Base-by-base conservation (phyloP, 2,329 filamentous ascomycete species). In the Aspergillus nomiae region DNA sequence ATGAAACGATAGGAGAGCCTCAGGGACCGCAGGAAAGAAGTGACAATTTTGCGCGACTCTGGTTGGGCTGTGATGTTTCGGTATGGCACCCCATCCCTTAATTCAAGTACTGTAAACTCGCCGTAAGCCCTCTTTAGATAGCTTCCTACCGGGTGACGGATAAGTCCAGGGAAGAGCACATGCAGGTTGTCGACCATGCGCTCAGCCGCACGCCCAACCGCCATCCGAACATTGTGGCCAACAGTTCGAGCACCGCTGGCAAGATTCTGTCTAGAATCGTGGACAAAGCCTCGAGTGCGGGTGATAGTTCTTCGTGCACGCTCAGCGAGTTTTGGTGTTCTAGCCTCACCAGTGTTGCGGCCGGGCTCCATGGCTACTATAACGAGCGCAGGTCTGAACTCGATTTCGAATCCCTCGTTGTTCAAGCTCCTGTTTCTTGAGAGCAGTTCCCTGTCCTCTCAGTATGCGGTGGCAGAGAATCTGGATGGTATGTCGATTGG, bases 401-500 rank as follows among this genome's bases (percentile, higher is more conserved):
- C 14, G 7, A 41, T 41, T 19, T 8, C 19, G 2, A 9, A 41
- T 41, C 7, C 16, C 8, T 41, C 7, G 19, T 7, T 41, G 16
- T 10, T 19, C 16, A 7, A n/a, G 38, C 6, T 41, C 16, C 3
- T 7, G 8, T n/a, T 3, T 3, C 16, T 10, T n/a, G 16, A 41
- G 19, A 41, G 3, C 19, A 41, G 8, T n/a, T 41, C 16, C 8
- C 38, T 41, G 38, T 16, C 19, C 38, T 41, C 38, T 1, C 16
- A 9, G n/a, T 7, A 24, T 1, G 2, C 1, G 6, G 8, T 2
- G 1, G 1, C 3, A 41, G 16, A 41, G 38, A n/a, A 4, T n/a
- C 38, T 41, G 16, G 8, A 41, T 16, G 19, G 38, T 41, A 16
- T 41, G 19, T 41, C 8, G 38, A 41, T n/a, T n/a, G 38, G 14